phyloP scores from a whole-genome alignment of 140 eudicot species.

The Anethum foeniculum region DNA sequence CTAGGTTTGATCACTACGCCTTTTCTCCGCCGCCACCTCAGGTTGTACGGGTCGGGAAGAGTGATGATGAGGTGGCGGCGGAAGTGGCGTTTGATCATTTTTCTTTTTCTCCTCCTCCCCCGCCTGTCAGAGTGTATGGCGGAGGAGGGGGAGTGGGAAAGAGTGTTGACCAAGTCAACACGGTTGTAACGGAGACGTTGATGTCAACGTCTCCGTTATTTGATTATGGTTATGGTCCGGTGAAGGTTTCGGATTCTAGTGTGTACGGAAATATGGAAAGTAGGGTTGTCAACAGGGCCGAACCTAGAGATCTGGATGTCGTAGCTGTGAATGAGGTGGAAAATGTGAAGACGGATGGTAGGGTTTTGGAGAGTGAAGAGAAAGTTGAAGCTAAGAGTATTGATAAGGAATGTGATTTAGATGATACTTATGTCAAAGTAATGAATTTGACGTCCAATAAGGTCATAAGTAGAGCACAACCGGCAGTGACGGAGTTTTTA shows the following conservation, averaged over 20 bases:
- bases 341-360: slow-evolving; percentile 11
- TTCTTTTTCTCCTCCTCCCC: not conserved
- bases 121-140: not conserved
- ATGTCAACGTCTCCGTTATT: not conserved
- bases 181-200: not conserved
- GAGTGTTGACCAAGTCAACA: not conserved
- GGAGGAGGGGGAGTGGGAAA: not conserved
- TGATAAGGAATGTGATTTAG: not conserved
- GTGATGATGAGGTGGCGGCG: not conserved
- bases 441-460: not conserved
- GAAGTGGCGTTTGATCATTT: not conserved
- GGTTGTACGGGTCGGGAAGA: not conserved
- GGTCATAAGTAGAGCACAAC: not conserved
- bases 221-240: not conserved
- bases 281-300: no score
- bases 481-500: not conserved
- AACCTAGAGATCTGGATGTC: no score
- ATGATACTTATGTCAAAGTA: not conserved
- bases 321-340: not conserved
- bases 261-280: slow-evolving; percentile 1
- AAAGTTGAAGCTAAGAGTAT: not conserved
- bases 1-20: slow-evolving; percentile 21
- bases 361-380: not conserved
- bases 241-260: slow-evolving; percentile 4
- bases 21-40: slow-evolving; percentile 1